Conservation (phyloP, 2,329 filamentous ascomycete genomes). For the Botryosphaeria dothidea region DNA sequence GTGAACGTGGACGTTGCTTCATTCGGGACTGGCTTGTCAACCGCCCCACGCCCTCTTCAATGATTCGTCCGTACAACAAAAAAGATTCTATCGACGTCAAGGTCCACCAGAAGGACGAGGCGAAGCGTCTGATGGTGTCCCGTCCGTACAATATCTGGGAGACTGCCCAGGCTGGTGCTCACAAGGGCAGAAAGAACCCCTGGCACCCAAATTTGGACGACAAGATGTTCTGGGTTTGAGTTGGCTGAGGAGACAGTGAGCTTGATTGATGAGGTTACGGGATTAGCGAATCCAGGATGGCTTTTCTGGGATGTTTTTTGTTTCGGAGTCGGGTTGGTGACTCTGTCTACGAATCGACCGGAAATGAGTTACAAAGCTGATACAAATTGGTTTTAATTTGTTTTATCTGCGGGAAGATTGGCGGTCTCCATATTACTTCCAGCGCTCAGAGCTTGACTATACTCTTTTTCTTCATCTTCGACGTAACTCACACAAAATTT, state of each 20-base stretch:
- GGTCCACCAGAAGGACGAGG: not conserved
- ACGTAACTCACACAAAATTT: too few relatives aligned
- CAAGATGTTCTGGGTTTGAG: constrained; percentile 31
- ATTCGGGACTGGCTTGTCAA: constrained; percentile 23
- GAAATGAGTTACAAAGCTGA: too few relatives aligned
- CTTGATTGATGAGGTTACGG: not conserved
- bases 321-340: not conserved
- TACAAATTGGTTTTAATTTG: too few relatives aligned
- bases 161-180: not conserved
- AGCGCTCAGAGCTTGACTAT: too few relatives aligned
- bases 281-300: not conserved
- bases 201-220: constrained; percentile 28
- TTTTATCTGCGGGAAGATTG: too few relatives aligned
- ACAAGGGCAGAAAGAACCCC: constrained; percentile 20
- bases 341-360: not conserved
- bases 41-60: not conserved
- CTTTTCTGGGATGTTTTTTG: not conserved
- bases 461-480: too few relatives aligned
- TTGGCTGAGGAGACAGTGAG: not conserved
- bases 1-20: constrained; percentile 37
- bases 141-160: not conserved
- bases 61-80: not conserved
- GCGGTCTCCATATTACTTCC: too few relatives aligned
- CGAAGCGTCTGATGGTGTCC: not conserved
- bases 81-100: not conserved